Percentiles rank a stretch among this genome's conserved stretches.
These are phyloP conservation scores for Sugiyamaella chiloensis DNA, from an alignment of 805 yeast genomes.

Conservation along the genomic window DNA sequence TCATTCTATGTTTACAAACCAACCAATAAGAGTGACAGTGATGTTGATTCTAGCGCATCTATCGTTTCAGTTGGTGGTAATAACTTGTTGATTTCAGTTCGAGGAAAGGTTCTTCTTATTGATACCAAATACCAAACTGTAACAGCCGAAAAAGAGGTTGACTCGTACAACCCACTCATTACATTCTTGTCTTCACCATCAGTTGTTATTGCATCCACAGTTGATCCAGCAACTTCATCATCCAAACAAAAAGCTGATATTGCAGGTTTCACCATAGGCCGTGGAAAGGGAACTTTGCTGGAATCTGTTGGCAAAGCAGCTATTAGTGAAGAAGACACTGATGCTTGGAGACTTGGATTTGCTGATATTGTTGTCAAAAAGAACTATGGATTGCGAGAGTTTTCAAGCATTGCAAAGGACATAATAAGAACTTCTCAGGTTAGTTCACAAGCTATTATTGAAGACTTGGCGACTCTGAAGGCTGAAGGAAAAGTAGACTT, in stretches of 20 bases:
- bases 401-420: conserved; percentile 14
- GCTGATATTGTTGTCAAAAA: conserved; percentile 20
- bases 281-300: conserved; percentile 64
- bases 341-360: conserved; percentile 20
- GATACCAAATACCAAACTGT: conserved; percentile 35
- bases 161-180: background rate
- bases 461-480: conserved; percentile 30
- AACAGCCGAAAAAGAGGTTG: conserved; percentile 6
- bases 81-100: conserved; percentile 28
- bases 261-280: conserved; percentile 43
- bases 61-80: conserved; percentile 29
- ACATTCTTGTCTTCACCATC: background rate
- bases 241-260: conserved; percentile 23
- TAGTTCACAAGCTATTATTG: conserved; percentile 22
- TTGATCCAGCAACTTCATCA: conserved; percentile 3
- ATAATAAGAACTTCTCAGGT: conserved; percentile 29
- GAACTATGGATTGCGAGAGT: conserved; percentile 14
- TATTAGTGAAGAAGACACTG: conserved; percentile 18
- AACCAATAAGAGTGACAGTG: background rate
- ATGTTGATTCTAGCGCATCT: background rate
- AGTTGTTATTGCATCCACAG: background rate
- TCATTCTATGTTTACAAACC: background rate
- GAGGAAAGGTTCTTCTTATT: conserved; percentile 35
- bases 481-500: conserved; percentile 32
- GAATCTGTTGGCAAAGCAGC: conserved; percentile 69